Conservation (phyloP, 495 filamentous ascomycete species). For the Evernia prunastri region DNA sequence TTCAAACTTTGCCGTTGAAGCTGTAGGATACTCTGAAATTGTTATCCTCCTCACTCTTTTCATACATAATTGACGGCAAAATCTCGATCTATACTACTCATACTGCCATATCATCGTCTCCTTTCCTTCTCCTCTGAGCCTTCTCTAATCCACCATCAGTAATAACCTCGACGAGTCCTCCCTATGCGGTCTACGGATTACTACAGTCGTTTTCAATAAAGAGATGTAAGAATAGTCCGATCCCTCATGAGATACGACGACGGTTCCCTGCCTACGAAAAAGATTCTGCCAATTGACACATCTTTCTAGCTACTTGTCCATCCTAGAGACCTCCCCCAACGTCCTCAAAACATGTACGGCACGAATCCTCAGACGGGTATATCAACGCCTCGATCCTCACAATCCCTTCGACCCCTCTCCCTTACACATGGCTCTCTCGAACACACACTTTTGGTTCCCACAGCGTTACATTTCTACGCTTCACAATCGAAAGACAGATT, state of each 20-base stretch:
- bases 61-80: neutral
- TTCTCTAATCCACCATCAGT: no score
- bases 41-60: neutral
- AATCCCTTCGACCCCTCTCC: constrained; percentile 81
- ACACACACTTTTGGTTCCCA: constrained; percentile 88
- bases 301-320: neutral
- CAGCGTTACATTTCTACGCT: constrained; percentile 89
- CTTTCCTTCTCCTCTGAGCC: no score
- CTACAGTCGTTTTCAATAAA: no score
- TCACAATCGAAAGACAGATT: constrained; percentile 86
- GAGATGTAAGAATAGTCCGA: no score
- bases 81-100: neutral
- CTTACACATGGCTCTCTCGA: constrained; percentile 91
- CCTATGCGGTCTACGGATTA: no score
- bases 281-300: no score
- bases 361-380: constrained; percentile 88
- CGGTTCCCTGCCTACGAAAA: no score
- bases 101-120: no score
- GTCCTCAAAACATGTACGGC: constrained; percentile 68
- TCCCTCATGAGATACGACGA: no score
- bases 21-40: neutral
- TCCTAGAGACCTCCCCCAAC: constrained; percentile 19
- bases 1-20: neutral
- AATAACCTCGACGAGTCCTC: no score
- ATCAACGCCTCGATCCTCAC: constrained; percentile 87